phyloP scores from a whole-genome alignment of 1,139 yeast species.

The Yarrowia galli region DNA sequence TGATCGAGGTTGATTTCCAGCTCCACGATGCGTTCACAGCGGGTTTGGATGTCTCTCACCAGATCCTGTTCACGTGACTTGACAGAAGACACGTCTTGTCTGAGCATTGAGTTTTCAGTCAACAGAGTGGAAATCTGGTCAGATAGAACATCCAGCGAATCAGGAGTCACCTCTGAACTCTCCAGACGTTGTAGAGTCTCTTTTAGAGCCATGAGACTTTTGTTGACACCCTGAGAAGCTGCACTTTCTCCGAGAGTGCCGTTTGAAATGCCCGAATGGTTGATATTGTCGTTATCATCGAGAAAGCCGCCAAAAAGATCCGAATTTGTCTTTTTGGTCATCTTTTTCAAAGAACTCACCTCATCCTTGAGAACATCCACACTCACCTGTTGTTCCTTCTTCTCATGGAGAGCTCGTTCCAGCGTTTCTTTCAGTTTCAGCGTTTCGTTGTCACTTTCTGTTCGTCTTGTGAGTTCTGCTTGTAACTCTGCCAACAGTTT shows the following conservation, averaged over 20 bases:
- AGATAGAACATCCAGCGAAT: background rate
- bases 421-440: conserved; percentile 44
- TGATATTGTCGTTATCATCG: conserved; percentile 31
- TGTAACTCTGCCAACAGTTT: conserved; percentile 42
- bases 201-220: conserved; percentile 18
- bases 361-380: conserved; percentile 47
- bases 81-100: conserved; percentile 37
- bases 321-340: conserved; percentile 4
- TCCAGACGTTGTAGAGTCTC: conserved; percentile 10
- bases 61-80: conserved; percentile 52
- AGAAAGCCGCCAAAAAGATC: conserved; percentile 32
- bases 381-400: conserved; percentile 48
- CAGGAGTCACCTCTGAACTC: background rate
- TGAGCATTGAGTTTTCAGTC: conserved; percentile 6
- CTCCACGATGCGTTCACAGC: conserved; percentile 56
- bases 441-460: conserved; percentile 22
- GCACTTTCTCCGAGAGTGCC: conserved; percentile 32
- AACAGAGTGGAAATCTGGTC: conserved; percentile 20
- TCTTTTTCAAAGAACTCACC: conserved; percentile 4
- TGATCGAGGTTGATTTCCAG: conserved; percentile 56
- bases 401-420: conserved; percentile 48
- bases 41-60: conserved; percentile 54
- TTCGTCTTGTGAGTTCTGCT: conserved; percentile 11
- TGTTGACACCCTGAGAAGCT: conserved; percentile 6
- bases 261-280: conserved; percentile 18